Conservation (phyloP, 225 moss, liverwort and hornwort genomes). For the Bryum argenteum region DNA sequence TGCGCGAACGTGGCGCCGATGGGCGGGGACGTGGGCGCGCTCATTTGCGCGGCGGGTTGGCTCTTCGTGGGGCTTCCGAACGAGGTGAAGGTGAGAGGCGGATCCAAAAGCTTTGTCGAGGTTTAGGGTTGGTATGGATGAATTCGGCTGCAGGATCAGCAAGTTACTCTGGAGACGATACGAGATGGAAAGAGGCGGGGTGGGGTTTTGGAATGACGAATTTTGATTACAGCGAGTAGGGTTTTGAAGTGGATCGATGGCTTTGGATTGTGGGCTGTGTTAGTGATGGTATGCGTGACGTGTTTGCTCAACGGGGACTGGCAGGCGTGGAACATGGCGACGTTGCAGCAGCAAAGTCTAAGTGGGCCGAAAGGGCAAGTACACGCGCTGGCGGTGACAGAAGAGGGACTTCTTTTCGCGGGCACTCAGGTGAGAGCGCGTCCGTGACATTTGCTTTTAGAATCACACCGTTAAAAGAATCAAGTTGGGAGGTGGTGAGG, state of each 20-base stretch:
- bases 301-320: constrained; percentile 29
- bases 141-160: no score
- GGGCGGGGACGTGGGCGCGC: constrained; percentile 95
- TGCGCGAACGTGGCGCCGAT: constrained; percentile 79
- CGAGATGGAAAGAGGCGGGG: no score
- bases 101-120: background rate
- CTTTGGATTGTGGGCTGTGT: background rate
- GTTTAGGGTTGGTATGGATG: background rate
- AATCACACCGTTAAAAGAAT: no score
- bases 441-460: no score
- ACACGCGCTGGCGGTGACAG: constrained; percentile 78
- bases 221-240: constrained; percentile 2
- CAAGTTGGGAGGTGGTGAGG: no score
- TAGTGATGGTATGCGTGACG: background rate
- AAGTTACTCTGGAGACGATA: no score
- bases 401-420: constrained; percentile 80
- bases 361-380: constrained; percentile 74
- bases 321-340: constrained; percentile 91
- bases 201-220: background rate
- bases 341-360: constrained; percentile 76
- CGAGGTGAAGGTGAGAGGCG: constrained; percentile 78
- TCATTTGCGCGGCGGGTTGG: constrained; percentile 75
- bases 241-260: background rate
- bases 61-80: constrained; percentile 91
- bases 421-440: constrained; percentile 68